These are phyloP conservation scores for Cercophora newfieldiana DNA, from an alignment of 495 filamentous ascomycete species.

Conservation along the genomic window DNA sequence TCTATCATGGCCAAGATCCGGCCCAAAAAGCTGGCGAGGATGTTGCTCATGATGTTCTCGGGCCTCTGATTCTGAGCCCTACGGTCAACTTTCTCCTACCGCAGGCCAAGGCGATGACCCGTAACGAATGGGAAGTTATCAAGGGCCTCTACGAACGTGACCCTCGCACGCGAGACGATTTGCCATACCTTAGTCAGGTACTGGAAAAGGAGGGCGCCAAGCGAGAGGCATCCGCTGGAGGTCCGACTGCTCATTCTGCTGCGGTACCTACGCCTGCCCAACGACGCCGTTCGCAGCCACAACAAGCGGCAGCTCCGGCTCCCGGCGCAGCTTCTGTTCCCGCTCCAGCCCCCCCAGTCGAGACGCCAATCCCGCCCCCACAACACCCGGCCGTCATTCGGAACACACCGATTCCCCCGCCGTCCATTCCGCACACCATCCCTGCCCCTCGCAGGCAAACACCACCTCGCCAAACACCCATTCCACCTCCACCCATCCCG, in stretches of 20 bases:
- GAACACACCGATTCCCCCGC: constrained; percentile 33
- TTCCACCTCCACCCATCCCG: constrained; percentile 28
- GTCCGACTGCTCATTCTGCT: constrained; percentile 10
- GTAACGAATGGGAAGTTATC: constrained; percentile 64
- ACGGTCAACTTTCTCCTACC: constrained; percentile 67
- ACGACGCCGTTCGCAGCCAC: background rate
- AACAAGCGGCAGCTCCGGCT: constrained; percentile 4
- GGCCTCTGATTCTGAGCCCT: constrained; percentile 57
- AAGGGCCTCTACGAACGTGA: constrained; percentile 57
- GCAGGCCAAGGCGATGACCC: constrained; percentile 61
- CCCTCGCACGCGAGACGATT: constrained; percentile 46
- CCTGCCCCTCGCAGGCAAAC: background rate
- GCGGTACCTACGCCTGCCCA: constrained; percentile 10
- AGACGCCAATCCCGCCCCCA: constrained; percentile 11
- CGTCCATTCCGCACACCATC: constrained; percentile 28
- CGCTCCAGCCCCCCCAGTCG: background rate
- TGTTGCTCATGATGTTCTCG: constrained; percentile 59
- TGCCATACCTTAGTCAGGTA: constrained; percentile 48
- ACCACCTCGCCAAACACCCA: constrained; percentile 33
- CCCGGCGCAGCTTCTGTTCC: background rate
- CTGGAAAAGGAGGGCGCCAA: constrained; percentile 42
- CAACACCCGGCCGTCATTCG: constrained; percentile 21
- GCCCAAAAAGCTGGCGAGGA: constrained; percentile 45
- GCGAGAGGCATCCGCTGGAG: constrained; percentile 8
- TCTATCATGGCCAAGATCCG: constrained; percentile 6